Base-by-base conservation (phyloP, 306 rosid genomes). In the Lathyrus aphaca region DNA sequence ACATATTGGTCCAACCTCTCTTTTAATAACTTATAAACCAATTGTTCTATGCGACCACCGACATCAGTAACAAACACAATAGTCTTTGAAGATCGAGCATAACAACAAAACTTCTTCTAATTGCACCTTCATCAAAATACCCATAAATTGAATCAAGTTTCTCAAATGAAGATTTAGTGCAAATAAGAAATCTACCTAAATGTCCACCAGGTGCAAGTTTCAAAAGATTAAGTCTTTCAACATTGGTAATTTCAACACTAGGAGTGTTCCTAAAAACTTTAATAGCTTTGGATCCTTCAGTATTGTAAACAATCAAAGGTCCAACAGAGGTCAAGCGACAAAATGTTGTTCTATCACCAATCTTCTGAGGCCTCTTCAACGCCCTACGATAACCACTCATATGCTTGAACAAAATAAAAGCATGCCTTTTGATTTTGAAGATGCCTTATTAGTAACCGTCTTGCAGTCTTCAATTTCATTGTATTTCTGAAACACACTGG, bases 161-260 rank as follows among this genome's bases (percentile, higher is more conserved):
- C 90, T 92, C 96, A 14, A 92, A 84, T 13, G 97, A 95, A 8
- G 90, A 79, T 42, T 89, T 87, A 0, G 96, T 92, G 96, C 97
- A 92, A 46, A 92, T 77, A 8, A 92, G 89, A 4, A 91, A 87
- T 73, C 97, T 79, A 0, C 96, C 96, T 0, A 91, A 84, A 64
- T 91, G 97, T 10, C 97, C 97, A 45, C 95, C 97, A 0, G 97
- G 97, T 0, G 97, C 97, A 0, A 91, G 82, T 65, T 85, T 91
- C 55, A 91, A 56, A 18, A 89, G 75, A 39, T 85, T 89, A 1
- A 91, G 73, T 80, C 97, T 85, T 72, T 89, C 96, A 0, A 91
- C 96, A 38, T 89, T 89, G 0, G 84, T 79, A 0, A 91, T 58
- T 5, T 91, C 97, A 6, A 91, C 84, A 0, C 97, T 96, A 0